These are phyloP conservation scores for Tetrahymena elliotti DNA, from an alignment of 73 alveolate species.

Conservation along the genomic window DNA sequence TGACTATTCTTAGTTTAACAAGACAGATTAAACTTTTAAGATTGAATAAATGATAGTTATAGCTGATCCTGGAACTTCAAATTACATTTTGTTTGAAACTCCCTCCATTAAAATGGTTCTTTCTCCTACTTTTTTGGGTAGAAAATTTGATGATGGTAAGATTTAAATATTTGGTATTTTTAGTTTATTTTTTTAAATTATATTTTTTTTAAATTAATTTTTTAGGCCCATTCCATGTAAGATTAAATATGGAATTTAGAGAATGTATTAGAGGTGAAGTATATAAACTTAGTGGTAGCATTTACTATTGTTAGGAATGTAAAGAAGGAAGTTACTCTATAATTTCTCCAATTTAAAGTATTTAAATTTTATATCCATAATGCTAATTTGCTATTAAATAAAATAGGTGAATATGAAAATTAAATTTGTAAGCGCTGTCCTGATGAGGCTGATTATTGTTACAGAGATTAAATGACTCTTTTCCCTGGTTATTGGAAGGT, in stretches of 20 bases:
- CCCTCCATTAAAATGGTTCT: background rate
- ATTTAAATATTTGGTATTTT: background rate
- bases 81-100: background rate
- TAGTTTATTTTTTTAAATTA: no score
- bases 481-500: slow-evolving; percentile 26
- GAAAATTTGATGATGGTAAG: background rate
- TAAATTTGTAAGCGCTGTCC: background rate
- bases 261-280: background rate
- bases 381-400: background rate
- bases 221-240: background rate
- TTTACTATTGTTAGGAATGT: background rate
- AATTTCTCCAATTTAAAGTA: background rate
- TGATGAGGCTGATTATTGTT: background rate
- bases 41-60: background rate
- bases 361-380: background rate
- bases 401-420: background rate
- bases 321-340: background rate
- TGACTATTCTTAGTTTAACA: background rate
- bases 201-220: background rate
- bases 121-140: background rate
- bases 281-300: background rate
- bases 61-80: background rate
- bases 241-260: background rate
- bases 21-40: background rate
- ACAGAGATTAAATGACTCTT: slow-evolving; percentile 2